Base-by-base conservation (phyloP, 208 protist species). In the Acanthamoeba royreba region DNA sequence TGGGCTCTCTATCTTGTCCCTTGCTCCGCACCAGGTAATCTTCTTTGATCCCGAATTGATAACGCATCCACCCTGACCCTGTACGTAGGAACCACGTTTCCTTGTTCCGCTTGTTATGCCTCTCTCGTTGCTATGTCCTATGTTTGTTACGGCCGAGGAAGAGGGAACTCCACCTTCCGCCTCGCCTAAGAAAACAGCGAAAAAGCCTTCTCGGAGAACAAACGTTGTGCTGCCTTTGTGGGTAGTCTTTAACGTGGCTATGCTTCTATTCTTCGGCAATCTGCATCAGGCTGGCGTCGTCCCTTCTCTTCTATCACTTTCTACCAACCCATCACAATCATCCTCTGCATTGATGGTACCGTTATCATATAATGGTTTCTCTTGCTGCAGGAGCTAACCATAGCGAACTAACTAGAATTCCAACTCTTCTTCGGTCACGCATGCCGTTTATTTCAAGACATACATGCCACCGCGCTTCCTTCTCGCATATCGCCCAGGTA, bases 391-490 rank as follows among this genome's bases (percentile, higher is more conserved):
- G n/a, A n/a, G n/a, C n/a, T n/a, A 38, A 13, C 11, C 28, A 28
- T 74, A 25, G 63, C 33, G 63, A 25, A 8, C 17, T 25, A 13
- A 38, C 13, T 38, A 28, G 33, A 40, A 74, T 40, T 28, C n/a
- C n/a, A n/a, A n/a, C n/a, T n/a, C n/a, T n/a, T n/a, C n/a, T n/a
- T 66, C 19, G 42, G 1, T 11, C 35, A 43, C 52, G 15, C 47
- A 90, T 11, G 87, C 52, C 17, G 58, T 92, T 7, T 92, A 81
- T 28, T 92, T 45, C 61, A 35, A 22, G 1, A 92, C 87, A 0
- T 92, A 92, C 63, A 92, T 92, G 87, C 87, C 87, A 28, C 87
- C 87, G 19, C 58, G 87, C 61, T 79, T 45, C 87, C 63, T 92
- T 0, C 63, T 92, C 4, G 61, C 83, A 11, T 25, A 42, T 13